phyloP scores from a whole-genome alignment of 257 asterid genomes.

The Henckelia pumila region DNA sequence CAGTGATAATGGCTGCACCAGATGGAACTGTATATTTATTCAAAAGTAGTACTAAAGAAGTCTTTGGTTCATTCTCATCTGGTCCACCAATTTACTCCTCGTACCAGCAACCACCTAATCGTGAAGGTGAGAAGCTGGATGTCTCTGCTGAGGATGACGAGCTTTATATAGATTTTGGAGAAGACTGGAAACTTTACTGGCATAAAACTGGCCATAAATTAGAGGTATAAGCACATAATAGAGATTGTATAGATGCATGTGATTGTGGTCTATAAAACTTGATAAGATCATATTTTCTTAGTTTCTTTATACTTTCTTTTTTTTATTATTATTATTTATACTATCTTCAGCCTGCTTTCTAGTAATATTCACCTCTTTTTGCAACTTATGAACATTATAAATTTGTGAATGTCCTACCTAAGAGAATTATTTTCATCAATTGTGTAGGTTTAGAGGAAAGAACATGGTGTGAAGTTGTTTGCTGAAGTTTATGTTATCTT shows the following conservation, averaged over 20 bases:
- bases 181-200: conserved; percentile 74
- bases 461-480: not conserved
- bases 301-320: too few relatives aligned
- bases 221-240: conserved; percentile 44
- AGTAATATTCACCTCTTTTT: not conserved
- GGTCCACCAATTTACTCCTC: conserved; percentile 82
- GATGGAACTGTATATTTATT: conserved; percentile 75
- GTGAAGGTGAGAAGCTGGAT: conserved; percentile 50
- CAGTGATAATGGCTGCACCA: conserved; percentile 75
- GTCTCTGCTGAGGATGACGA: conserved; percentile 44
- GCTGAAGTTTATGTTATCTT: not conserved
- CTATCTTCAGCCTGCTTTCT: not conserved
- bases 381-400: too few relatives aligned
- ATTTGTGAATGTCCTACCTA: not conserved
- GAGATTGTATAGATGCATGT: conserved; percentile 4
- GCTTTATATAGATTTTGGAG: conserved; percentile 78
- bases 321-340: not conserved
- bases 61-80: conserved; percentile 72
- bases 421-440: conserved; percentile 1
- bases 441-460: not conserved
- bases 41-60: conserved; percentile 52
- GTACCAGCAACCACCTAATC: conserved; percentile 49
- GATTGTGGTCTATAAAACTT: not conserved
- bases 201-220: conserved; percentile 52
- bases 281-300: not conserved